Base-by-base conservation (phyloP, 1,139 yeast species). In the Waltiozyma sp. region DNA sequence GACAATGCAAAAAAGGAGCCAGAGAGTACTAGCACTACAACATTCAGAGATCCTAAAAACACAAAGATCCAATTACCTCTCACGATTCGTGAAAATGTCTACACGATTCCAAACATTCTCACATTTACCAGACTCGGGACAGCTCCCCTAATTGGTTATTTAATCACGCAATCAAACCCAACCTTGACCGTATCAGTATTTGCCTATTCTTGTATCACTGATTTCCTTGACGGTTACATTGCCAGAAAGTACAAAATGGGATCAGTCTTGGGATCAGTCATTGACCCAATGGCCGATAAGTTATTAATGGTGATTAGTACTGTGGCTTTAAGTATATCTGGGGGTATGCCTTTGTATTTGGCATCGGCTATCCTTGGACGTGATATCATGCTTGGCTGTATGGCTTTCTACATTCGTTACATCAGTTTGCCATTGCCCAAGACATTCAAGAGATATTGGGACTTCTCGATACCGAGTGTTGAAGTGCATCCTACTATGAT, bases 261-360 rank as follows among this genome's bases (percentile, higher is more conserved):
- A 54, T 80, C 95, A 0, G 80, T 85, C 2, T 74, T 89, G 4
- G 99, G 99, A 0, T 83, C 96, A 0, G 81, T 93, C 19, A 68
- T 93, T 38, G 99, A 93, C 57, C 98, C 99, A 0, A 72, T 88
- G 67, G 99, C 98, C 0, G 99, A 93, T 59, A 93, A 93, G 61
- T 68, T 85, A 21, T 68, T 93, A 39, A 87, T 93, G 96, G 75
- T 93, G 38, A 77, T 85, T 0, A 77, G 95, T 44, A 88, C 97
- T 0, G 69, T 80, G 0, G 77, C 95, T 43, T 65, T 91, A 46
- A 79, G 93, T 2, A 75, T 77, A 34, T 70, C 80, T 0, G 77
- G 83, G 3, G 76, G 78, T 50, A 76, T 85, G 58, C 93, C 88
- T 0, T 45, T 73, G 3, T 72, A 77, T 44, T 65, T 91, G 42